Evolutionary conservation across 352 stramenopile genomes (phyloP).

Genomic region (Phytophthora macrochlamydospora): DNA sequence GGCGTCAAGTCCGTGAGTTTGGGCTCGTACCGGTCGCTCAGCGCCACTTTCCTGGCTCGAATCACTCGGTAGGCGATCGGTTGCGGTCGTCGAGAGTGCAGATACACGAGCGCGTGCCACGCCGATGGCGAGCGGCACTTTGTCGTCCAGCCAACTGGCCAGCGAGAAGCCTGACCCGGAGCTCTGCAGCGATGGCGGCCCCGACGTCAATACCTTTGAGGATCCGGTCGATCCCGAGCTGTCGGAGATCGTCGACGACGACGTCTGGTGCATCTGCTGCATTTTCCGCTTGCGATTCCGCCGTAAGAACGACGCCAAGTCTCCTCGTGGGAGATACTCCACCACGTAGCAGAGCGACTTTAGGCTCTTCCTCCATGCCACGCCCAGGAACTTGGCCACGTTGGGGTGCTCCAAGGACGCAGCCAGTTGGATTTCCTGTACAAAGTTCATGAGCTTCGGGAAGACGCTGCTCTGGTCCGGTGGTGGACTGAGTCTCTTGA

Average conservation of each 20-base stretch:
- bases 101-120: constrained; percentile 25
- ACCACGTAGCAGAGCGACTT: constrained; percentile 26
- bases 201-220: constrained; percentile 6
- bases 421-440: constrained; percentile 70
- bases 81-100: constrained; percentile 22
- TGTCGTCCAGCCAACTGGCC: constrained; percentile 29
- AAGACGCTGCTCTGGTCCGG: constrained; percentile 13
- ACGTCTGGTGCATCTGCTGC: constrained; percentile 11
- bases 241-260: constrained; percentile 23
- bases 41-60: constrained; percentile 26
- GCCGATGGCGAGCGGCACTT: constrained; percentile 27
- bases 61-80: constrained; percentile 30
- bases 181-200: constrained; percentile 22
- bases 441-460: constrained; percentile 41
- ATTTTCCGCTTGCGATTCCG: constrained; percentile 13
- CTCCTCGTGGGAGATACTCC: constrained; percentile 22
- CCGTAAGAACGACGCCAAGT: constrained; percentile 25
- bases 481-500: constrained; percentile 33
- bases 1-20: constrained; percentile 33
- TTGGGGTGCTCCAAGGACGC: constrained; percentile 58
- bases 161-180: constrained; percentile 22
- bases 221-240: constrained; percentile 7
- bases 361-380: constrained; percentile 46
- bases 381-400: constrained; percentile 64
- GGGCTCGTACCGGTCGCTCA: constrained; percentile 27